Base-by-base conservation (phyloP, 441 rosid species). In the Pelargonium cotyledonis region DNA sequence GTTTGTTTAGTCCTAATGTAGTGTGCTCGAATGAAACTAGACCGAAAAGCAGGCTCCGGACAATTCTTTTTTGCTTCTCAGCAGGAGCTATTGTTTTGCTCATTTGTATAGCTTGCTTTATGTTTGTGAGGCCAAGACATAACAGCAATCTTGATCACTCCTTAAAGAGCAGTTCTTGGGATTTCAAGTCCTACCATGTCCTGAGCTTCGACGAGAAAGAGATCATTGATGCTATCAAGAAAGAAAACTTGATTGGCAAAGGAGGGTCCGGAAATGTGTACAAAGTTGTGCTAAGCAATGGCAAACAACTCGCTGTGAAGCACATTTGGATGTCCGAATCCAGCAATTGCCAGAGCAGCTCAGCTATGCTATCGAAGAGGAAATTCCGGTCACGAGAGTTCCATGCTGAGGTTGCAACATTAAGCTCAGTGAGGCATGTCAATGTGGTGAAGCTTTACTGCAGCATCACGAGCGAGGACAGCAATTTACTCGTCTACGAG, bases 251-350 rank as follows among this genome's bases (percentile, higher is more conserved):
- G 73, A 84, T 88, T 21, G 90, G 90, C 40, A 83, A 70, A 75
- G 92, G 92, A 11, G 87, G 92, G 26, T 80, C 81, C 0, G 90
- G 92, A 7, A 80, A 83, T 40, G 92, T 88, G 38, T 88, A 88
- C 73, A 84, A 74, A 77, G 87, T 83, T 31, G 80, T 77, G 47
- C 65, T 84, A 47, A 51, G 58, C 64, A 82, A 64, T 12, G 90
- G 92, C 5, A 79, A 79, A 70, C 79, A 83, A 70, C 77, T 85
- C 31, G 92, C 90, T 0, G 87, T 85, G 73, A 88, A 88, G 80
- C 92, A 87, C 66, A 79, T 87, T 0, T 81, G 77, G 87, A 78
- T 65, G 1, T 69, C 72, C 0, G 77, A 71, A 0, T 65, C 66
- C 6, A 79, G 69, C 63, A 79, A 69, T 71, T 76, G 47, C 75